Conservation (phyloP, 225 moss, liverwort and hornwort species). For the Pseudoscleropodium purum region DNA sequence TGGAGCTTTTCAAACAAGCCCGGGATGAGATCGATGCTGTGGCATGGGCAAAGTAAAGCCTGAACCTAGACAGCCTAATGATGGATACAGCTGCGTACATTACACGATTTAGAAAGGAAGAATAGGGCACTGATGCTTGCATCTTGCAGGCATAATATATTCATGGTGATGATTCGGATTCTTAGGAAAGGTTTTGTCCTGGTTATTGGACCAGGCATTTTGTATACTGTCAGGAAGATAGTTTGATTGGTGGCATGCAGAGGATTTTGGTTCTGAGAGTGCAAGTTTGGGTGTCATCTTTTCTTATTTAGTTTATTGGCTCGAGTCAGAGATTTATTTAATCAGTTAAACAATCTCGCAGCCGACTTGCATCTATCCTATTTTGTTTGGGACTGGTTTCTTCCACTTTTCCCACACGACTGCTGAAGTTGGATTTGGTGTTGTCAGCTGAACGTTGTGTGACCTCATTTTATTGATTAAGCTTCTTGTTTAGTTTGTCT, state of each 20-base stretch:
- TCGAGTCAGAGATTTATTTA: neutral
- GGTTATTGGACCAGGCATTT: conserved; percentile 4
- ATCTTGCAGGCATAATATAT: neutral
- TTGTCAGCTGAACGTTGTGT: neutral
- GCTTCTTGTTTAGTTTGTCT: neutral
- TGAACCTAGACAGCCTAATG: neutral
- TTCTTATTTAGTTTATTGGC: neutral
- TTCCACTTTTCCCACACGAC: neutral
- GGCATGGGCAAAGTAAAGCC: conserved; percentile 47
- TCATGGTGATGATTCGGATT: neutral
- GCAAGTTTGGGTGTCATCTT: neutral
- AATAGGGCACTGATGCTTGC: neutral
- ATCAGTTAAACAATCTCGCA: neutral
- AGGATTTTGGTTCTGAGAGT: neutral
- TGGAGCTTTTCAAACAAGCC: conserved; percentile 52
- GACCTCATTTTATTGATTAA: neutral
- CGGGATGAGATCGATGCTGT: conserved; percentile 61
- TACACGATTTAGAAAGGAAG: neutral
- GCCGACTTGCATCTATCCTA: neutral
- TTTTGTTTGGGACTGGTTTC: neutral
- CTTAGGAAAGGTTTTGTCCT: neutral
- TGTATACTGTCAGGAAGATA: neutral
- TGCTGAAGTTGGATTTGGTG: neutral
- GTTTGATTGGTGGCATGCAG: neutral
- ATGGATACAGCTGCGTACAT: neutral